Evolutionary conservation across 1,139 yeast genomes (phyloP).

Genomic region (Sugiyamaella japonica): DNA sequence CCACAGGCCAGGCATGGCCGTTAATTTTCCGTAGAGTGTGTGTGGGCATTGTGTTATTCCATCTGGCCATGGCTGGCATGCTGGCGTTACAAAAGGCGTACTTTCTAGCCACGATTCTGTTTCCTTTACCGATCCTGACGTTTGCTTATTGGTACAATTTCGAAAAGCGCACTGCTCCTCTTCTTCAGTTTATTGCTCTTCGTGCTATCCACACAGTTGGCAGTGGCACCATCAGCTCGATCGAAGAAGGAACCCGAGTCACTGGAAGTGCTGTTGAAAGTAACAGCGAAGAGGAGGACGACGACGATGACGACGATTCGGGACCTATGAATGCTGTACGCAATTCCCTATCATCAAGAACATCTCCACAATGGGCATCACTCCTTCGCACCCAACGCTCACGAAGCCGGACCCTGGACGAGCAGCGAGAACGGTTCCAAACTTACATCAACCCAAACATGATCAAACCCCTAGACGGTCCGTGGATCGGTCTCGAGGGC

Average conservation of each 20-base stretch:
- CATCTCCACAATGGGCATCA: constrained; percentile 15
- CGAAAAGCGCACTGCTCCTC: constrained; percentile 75
- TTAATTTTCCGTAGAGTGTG: constrained; percentile 70
- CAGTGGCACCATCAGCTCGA: constrained; percentile 20
- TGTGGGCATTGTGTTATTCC: constrained; percentile 71
- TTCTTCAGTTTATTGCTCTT: constrained; percentile 82
- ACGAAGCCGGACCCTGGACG: constrained; percentile 56
- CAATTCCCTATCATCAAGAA: not conserved
- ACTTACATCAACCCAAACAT: constrained; percentile 77
- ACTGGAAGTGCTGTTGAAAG: constrained; percentile 1
- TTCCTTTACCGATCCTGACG: constrained; percentile 74
- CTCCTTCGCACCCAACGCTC: constrained; percentile 29
- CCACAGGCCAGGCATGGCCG: constrained; percentile 89
- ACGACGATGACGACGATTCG: constrained; percentile 3
- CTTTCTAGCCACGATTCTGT: constrained; percentile 63
- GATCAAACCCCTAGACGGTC: constrained; percentile 72
- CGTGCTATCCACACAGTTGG: constrained; percentile 51
- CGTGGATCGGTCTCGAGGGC: constrained; percentile 70
- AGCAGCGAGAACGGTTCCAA: constrained; percentile 63
- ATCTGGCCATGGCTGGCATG: constrained; percentile 89
- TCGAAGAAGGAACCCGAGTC: not conserved
- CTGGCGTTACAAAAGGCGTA: constrained; percentile 78
- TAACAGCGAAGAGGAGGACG: constrained; percentile 2
- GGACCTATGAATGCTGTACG: constrained; percentile 5
- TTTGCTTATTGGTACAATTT: constrained; percentile 73